These are phyloP conservation scores for Rhodotorula sp. DNA, from an alignment of 1,284 basidiomycete species.

Conservation along the genomic window DNA sequence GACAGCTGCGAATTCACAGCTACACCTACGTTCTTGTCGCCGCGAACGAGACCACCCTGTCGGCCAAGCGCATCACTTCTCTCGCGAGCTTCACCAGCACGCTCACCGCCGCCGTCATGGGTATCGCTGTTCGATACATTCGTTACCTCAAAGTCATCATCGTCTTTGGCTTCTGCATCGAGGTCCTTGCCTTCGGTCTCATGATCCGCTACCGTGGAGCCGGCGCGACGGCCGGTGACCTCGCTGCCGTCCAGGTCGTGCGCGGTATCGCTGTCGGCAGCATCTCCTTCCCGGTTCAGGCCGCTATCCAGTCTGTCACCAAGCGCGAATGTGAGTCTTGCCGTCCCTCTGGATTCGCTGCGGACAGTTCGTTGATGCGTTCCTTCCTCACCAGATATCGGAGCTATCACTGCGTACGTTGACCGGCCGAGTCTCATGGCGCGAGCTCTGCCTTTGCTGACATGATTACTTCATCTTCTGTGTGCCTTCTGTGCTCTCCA, in stretches of 20 bases:
- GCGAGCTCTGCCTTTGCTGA: not conserved
- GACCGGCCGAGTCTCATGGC: too few species aligned
- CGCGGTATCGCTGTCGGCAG: slow-evolving; percentile 46
- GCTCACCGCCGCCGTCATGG: slow-evolving; percentile 43
- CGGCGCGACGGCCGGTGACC: slow-evolving; percentile 40
- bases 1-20: not conserved
- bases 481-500: not conserved
- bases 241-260: slow-evolving; percentile 47
- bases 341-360: not conserved
- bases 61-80: slow-evolving; percentile 45
- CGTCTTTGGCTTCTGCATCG: slow-evolving; percentile 46
- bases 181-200: slow-evolving; percentile 45
- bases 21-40: slow-evolving; percentile 42
- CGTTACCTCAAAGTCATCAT: slow-evolving; percentile 48
- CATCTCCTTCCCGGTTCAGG: slow-evolving; percentile 48
- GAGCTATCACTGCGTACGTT: slow-evolving; percentile 45
- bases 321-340: slow-evolving; percentile 44
- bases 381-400: slow-evolving; percentile 40
- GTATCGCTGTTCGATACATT: slow-evolving; percentile 34
- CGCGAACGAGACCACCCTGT: slow-evolving; percentile 41
- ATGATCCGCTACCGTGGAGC: slow-evolving; percentile 48
- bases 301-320: slow-evolving; percentile 47
- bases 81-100: slow-evolving; percentile 45
- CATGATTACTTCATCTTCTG: not conserved
- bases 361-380: not conserved